phyloP scores from a whole-genome alignment of 495 filamentous ascomycete species.

The Glarea lozoyensis region DNA sequence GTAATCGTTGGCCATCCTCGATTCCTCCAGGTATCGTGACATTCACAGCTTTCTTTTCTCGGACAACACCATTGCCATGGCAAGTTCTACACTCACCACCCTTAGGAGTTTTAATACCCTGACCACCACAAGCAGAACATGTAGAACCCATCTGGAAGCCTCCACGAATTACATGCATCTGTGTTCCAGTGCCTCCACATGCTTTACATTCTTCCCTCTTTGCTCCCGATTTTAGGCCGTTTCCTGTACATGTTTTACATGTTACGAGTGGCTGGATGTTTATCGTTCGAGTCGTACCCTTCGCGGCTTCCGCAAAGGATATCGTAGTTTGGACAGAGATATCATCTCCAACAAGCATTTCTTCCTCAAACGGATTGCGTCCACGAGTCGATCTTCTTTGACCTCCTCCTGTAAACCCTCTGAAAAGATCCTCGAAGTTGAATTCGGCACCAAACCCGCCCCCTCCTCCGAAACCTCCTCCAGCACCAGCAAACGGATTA shows the following conservation, averaged over 20 bases:
- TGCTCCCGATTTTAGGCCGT: conserved; percentile 73
- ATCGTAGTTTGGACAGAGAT: conserved; percentile 90
- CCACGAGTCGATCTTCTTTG: conserved; percentile 44
- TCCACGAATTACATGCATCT: conserved; percentile 79
- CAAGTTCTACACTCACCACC: conserved; percentile 75
- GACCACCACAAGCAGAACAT: conserved; percentile 71
- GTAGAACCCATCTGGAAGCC: conserved; percentile 94
- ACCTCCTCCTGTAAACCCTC: conserved; percentile 59
- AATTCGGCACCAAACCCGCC: conserved; percentile 68
- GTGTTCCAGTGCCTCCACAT: conserved; percentile 79
- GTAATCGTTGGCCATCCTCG: conserved; percentile 88
- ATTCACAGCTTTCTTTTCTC: conserved; percentile 68
- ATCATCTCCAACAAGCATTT: conserved; percentile 78
- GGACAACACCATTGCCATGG: conserved; percentile 65
- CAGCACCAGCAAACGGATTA: conserved; percentile 24
- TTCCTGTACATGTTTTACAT: conserved; percentile 75
- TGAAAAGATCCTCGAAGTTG: conserved; percentile 93
- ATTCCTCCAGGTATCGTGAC: conserved; percentile 91
- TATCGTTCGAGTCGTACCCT: conserved; percentile 73
- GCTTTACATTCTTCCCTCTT: conserved; percentile 61
- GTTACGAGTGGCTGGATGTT: conserved; percentile 64
- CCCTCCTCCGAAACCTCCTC: conserved; percentile 41
- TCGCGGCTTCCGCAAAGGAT: conserved; percentile 93
- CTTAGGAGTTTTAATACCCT: conserved; percentile 59
- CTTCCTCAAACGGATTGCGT: conserved; percentile 52